Evolutionary conservation across 805 yeast genomes (phyloP), one percentile per base, ranked within the genome.

Genomic region (Starmerella bombicola): DNA sequence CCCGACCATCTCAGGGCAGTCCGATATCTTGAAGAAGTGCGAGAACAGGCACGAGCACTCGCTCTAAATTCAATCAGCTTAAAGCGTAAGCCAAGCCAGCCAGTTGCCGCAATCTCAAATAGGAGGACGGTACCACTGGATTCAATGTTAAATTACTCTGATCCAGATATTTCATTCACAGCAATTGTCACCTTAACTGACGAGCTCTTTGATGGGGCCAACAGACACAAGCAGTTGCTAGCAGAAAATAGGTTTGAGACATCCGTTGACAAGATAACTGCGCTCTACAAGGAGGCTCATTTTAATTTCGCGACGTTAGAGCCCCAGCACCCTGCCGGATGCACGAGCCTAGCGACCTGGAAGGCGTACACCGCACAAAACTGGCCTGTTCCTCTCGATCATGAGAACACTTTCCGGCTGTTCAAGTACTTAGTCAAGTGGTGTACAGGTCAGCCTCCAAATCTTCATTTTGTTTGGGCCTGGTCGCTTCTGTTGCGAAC

Each of bases 261-360:
- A 17, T n/a, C 7, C 22, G n/a, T 17, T 21, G 25, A 19, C 10
- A 6, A 21, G 26, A 7, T 32, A 13, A 17, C 26, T 7, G 6
- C 5, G 9, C 12, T 32, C 9, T 32, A 32, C 25, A 4, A 21
- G 8, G 9, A 20, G 17, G 35, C 35, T 5, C n/a, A 32, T 16
- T 13, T 25, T 6, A 21, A 8, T 7, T 32, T 20, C 16, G 4
- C 25, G 6, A 19, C 17, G 4, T 21, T 32, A 15, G 29, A n/a
- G 22, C 16, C 42, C 9, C 39, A 20, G 33, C 46, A 30, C 35
- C 33, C 40, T 20, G 22, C 36, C 20, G 30, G 31, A 35, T 21
- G 65, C 63, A 16, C 53, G 61, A 13, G 72, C 71, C 2, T 38
- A n/a, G 51, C 48, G 7, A 55, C 61, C 13, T 70, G 76, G 76